Evolutionary conservation across 1,284 basidiomycete genomes (phyloP).

Genomic region (Austroboletus olivaceoglutinosus): DNA sequence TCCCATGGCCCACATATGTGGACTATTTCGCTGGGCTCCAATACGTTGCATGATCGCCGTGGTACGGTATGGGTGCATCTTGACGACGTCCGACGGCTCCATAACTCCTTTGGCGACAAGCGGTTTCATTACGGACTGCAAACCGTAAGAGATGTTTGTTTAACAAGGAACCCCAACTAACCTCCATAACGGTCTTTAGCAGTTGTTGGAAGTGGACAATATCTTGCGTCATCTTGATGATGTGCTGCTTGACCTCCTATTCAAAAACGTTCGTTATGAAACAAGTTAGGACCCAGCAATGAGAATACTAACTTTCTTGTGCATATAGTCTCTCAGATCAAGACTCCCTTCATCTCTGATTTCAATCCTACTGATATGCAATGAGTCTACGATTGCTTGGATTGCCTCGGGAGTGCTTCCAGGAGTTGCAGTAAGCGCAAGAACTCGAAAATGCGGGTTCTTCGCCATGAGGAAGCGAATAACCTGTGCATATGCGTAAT

Average conservation of each 20-base stretch:
- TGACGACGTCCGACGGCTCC: slow-evolving; percentile 33
- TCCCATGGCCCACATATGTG: slow-evolving; percentile 43
- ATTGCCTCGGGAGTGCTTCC: slow-evolving; percentile 85
- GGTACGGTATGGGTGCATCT: slow-evolving; percentile 37
- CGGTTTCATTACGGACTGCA: slow-evolving; percentile 42
- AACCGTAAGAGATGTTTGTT: slow-evolving; percentile 6
- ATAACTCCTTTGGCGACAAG: slow-evolving; percentile 32
- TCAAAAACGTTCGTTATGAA: slow-evolving; percentile 1
- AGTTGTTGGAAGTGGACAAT: slow-evolving; percentile 56
- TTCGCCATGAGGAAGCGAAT: slow-evolving; percentile 89
- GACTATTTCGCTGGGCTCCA: slow-evolving; percentile 41
- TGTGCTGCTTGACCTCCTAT: slow-evolving; percentile 67
- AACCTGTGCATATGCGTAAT: slow-evolving; percentile 90
- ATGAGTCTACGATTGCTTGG: slow-evolving; percentile 87
- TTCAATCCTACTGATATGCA: slow-evolving; percentile 97
- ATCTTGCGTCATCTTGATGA: slow-evolving; percentile 66
- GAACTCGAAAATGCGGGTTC: slow-evolving; percentile 90
- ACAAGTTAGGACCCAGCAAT: not conserved
- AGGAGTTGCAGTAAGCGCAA: slow-evolving; percentile 95
- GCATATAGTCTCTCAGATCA: slow-evolving; percentile 85
- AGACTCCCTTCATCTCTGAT: slow-evolving; percentile 90
- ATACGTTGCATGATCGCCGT: slow-evolving; percentile 52
- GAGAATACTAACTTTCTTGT: slow-evolving; percentile 68
- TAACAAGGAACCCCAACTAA: slow-evolving; percentile 36
- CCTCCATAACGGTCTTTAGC: slow-evolving; percentile 70